A percentile compares a stretch with the other conserved stretches of the same genome.
phyloP scores from a whole-genome alignment of 2,329 filamentous ascomycete genomes.

The Coniochaeta sp. region DNA sequence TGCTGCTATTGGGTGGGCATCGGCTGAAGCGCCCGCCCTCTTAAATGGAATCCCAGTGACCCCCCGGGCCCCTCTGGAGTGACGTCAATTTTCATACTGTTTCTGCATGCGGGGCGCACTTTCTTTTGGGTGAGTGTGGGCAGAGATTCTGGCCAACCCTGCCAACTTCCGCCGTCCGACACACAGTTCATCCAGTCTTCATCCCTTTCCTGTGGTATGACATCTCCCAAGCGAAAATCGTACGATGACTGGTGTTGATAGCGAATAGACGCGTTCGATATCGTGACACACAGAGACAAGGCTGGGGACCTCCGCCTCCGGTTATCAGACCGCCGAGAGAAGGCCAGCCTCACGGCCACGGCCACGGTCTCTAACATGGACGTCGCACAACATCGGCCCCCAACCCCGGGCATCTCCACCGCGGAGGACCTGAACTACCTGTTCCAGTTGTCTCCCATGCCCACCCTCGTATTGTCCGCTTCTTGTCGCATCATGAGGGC shows the following conservation, averaged over 20 bases:
- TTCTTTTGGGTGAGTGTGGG: too few species aligned
- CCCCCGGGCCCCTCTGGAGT: too few species aligned
- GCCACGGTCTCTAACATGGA: neutral
- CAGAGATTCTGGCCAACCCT: neutral
- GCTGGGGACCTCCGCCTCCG: neutral
- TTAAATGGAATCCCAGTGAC: too few species aligned
- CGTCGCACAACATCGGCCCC: neutral
- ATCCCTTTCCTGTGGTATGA: neutral
- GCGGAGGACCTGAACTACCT: conserved; percentile 14
- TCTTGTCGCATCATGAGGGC: conserved; percentile 19
- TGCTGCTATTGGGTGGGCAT: too few species aligned
- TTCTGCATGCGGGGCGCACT: too few species aligned
- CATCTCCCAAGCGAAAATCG: neutral
- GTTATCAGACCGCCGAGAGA: neutral
- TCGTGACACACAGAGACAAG: neutral
- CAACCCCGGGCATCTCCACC: neutral
- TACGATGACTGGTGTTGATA: neutral
- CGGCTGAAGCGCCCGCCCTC: too few species aligned
- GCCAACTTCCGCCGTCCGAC: neutral
- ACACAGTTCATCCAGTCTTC: neutral
- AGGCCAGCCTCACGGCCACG: neutral
- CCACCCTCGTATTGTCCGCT: conserved; percentile 21
- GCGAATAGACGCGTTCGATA: neutral
- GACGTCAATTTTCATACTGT: too few species aligned
- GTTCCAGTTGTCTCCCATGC: conserved; percentile 21